Evolutionary conservation across 495 filamentous ascomycete genomes (phyloP).

Genomic region (Thozetella sp.): DNA sequence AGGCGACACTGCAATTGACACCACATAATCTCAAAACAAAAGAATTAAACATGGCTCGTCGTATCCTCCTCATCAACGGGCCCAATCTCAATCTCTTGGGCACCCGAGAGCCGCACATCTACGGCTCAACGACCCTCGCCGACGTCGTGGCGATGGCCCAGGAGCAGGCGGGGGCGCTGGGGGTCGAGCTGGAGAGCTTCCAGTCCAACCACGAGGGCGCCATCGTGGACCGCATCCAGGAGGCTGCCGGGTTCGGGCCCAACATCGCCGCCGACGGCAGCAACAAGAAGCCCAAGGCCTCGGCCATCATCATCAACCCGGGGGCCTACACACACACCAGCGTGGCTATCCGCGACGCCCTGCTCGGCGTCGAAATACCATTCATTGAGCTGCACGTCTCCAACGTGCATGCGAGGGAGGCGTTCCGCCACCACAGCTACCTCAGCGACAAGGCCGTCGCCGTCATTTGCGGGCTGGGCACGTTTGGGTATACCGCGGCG

Average conservation of each 20-base stretch:
- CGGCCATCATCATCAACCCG: slow-evolving; percentile 70
- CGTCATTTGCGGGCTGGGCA: slow-evolving; percentile 68
- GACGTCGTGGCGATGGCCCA: slow-evolving; percentile 52
- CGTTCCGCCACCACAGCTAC: slow-evolving; percentile 64
- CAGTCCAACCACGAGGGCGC: slow-evolving; percentile 72
- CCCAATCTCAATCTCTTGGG: slow-evolving; percentile 83
- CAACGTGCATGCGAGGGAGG: slow-evolving; percentile 68
- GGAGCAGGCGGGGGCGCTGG: slow-evolving; percentile 40
- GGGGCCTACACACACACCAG: slow-evolving; percentile 71
- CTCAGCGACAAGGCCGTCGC: slow-evolving; percentile 71
- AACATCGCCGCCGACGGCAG: slow-evolving; percentile 14
- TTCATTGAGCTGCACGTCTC: slow-evolving; percentile 74
- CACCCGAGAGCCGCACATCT: slow-evolving; percentile 70
- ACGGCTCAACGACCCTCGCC: slow-evolving; percentile 64
- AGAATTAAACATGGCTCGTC: slow-evolving; percentile 36
- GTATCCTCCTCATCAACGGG: slow-evolving; percentile 75
- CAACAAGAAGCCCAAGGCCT: slow-evolving; percentile 29
- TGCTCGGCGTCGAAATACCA: slow-evolving; percentile 63
- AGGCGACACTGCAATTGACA: background rate
- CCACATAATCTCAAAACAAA: background rate
- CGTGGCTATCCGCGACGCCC: slow-evolving; percentile 68
- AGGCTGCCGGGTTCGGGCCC: slow-evolving; percentile 37
- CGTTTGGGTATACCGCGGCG: slow-evolving; percentile 70
- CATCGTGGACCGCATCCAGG: slow-evolving; percentile 62
- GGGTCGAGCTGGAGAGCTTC: slow-evolving; percentile 49